Evolutionary conservation across 2,329 filamentous ascomycete genomes (phyloP), one percentile per base, ranked within the genome.

Genomic region (Lithohypha guttulata): DNA sequence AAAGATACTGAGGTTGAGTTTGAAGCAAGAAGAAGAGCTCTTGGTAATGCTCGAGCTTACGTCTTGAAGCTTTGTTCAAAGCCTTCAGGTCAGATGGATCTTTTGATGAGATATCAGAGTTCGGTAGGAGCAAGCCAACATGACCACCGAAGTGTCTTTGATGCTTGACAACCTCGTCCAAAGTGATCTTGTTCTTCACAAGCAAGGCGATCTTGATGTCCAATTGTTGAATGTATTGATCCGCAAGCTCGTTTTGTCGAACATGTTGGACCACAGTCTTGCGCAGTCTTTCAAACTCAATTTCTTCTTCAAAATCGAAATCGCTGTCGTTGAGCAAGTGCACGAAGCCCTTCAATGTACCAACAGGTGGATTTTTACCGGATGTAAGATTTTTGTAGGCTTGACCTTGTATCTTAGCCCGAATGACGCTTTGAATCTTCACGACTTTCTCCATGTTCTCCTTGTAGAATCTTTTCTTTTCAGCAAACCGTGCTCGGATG

Each of bases 401-500:
- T 62, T 98, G 85, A 36, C 91, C 91, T 60, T 98, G 91, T 34
- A 96, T 84, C 57, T 93, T 91, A 49, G 81, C 91, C 45, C 91
- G 79, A 38, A 96, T 80, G 50, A 96, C 93, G 58, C 91, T 98
- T 59, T 98, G 93, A 42, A 96, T 86, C 62, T 98, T 98, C 69
- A 98, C 80, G 18, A 98, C 91, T 62, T 93, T 96, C 54, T 94
- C 79, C 91, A 98, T 98, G 55, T 98, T 98, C 62, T 93, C 81
- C 51, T 82, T 80, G 68, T 87, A 98, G 64, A 82, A 89, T 15
- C 77, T 78, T 56, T 81, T 78, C 70, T 94, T 94, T 59, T 93
- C 84, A 37, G 74, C 76, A 52, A 93, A 96, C 13, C 70, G 71
- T 10, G 68, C 70, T 22, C 89, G 75, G 21, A 96, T 74, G 2